phyloP scores from a whole-genome alignment of 768 basidiomycete species.

The Suillus luteus region DNA sequence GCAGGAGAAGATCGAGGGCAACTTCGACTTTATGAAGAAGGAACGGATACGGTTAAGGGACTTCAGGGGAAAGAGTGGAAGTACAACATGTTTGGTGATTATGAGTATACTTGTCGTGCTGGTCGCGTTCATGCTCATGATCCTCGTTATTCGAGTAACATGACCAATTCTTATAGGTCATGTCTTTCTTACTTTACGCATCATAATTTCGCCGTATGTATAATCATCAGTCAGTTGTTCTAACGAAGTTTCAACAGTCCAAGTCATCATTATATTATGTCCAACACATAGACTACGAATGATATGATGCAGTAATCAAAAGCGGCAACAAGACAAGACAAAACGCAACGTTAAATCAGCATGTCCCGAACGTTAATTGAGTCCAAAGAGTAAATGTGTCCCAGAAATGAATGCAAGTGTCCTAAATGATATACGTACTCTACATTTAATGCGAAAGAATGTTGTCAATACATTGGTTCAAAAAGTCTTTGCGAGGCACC shows the following conservation, averaged over 20 bases:
- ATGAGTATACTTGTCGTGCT: slow-evolving; percentile 65
- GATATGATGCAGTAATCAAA: slow-evolving; percentile 6
- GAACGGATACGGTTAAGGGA: slow-evolving; percentile 62
- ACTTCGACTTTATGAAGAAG: slow-evolving; percentile 66
- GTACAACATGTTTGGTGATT: slow-evolving; percentile 74
- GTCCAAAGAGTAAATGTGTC: slow-evolving; percentile 12
- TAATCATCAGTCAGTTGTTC: slow-evolving; percentile 8
- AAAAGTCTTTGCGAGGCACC: slow-evolving; percentile 54
- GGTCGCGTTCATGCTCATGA: slow-evolving; percentile 69
- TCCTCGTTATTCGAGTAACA: slow-evolving; percentile 70
- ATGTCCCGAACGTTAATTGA: neutral
- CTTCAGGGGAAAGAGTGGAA: slow-evolving; percentile 61
- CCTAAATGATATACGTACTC: slow-evolving; percentile 26
- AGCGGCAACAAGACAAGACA: neutral
- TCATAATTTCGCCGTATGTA: neutral
- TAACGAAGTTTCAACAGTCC: slow-evolving; percentile 18
- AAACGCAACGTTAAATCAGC: neutral
- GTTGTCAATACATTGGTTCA: slow-evolving; percentile 68
- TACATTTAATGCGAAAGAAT: slow-evolving; percentile 53
- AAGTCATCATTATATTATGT: slow-evolving; percentile 17
- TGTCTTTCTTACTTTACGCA: slow-evolving; percentile 13
- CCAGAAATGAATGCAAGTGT: slow-evolving; percentile 9
- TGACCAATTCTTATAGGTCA: slow-evolving; percentile 20
- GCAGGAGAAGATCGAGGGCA: slow-evolving; percentile 72
- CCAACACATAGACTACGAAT: slow-evolving; percentile 12